phyloP scores from a whole-genome alignment of 1,284 basidiomycete genomes.

The Porogramme epimiltina region DNA sequence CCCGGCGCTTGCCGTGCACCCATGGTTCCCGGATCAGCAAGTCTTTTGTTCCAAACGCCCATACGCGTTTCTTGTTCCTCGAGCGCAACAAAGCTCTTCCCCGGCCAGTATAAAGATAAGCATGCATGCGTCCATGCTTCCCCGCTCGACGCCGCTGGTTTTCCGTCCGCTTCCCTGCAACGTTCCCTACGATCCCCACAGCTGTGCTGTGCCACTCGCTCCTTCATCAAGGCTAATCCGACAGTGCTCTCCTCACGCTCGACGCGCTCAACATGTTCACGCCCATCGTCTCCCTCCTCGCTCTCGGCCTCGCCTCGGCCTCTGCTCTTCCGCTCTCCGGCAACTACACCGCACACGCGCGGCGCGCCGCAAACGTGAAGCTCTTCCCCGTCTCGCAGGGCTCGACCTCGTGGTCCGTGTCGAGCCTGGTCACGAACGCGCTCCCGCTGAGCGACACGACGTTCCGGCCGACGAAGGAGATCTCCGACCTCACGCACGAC shows the following conservation, averaged over 20 bases:
- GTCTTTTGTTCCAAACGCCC: not conserved
- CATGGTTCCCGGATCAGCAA: too few relatives aligned
- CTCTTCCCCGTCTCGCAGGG: slow-evolving; percentile 46
- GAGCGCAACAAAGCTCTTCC: not conserved
- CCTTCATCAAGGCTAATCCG: not conserved
- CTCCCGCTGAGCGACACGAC: slow-evolving; percentile 45
- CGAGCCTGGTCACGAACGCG: slow-evolving; percentile 30
- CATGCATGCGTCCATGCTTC: not conserved
- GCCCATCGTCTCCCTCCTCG: slow-evolving; percentile 10
- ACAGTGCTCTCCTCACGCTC: not conserved
- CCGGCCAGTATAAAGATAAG: slow-evolving; percentile 11
- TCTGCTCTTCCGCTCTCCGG: slow-evolving; percentile 15
- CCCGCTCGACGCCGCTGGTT: slow-evolving; percentile 22
- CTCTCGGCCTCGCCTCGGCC: slow-evolving; percentile 19
- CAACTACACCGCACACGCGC: slow-evolving; percentile 4
- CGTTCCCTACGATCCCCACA: slow-evolving; percentile 2
- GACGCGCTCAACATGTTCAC: slow-evolving; percentile 8
- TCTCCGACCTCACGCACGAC: slow-evolving; percentile 39
- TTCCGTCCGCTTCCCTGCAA: slow-evolving; percentile 4
- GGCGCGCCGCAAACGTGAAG: slow-evolving; percentile 8
- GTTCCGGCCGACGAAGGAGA: slow-evolving; percentile 40
- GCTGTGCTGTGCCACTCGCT: slow-evolving; percentile 8
- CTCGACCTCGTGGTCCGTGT: slow-evolving; percentile 44
- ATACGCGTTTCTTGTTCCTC: not conserved
- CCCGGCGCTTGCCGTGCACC: too few relatives aligned